These are phyloP conservation scores for Psilocybe cubensis DNA, from an alignment of 768 basidiomycete species.

Conservation along the genomic window DNA sequence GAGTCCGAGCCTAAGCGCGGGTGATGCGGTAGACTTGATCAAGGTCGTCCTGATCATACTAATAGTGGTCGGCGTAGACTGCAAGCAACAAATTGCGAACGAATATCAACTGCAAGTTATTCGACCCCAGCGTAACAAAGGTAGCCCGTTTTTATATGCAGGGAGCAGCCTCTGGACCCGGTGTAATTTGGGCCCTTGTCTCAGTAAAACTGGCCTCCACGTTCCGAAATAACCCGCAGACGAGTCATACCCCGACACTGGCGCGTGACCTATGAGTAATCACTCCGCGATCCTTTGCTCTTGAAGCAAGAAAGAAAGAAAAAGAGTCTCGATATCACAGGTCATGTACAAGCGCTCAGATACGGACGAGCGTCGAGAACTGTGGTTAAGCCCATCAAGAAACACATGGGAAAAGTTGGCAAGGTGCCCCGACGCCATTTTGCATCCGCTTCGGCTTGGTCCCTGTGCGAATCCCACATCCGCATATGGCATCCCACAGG, in stretches of 20 bases:
- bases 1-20: slow-evolving; percentile 9
- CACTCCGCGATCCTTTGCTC: neutral
- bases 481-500: neutral
- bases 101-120: neutral
- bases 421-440: neutral
- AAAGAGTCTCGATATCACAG: neutral
- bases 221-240: slow-evolving; percentile 2
- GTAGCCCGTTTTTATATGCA: slow-evolving; percentile 3
- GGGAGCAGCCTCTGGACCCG: neutral
- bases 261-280: neutral
- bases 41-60: slow-evolving; percentile 21
- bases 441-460: slow-evolving; percentile 1
- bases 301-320: neutral
- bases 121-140: neutral
- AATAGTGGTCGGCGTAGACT: neutral
- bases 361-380: neutral
- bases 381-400: neutral
- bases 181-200: slow-evolving; percentile 4
- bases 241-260: neutral
- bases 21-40: slow-evolving; percentile 12
- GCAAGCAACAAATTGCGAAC: neutral
- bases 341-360: neutral
- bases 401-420: neutral
- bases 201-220: neutral
- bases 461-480: neutral